phyloP scores from a whole-genome alignment of 2,329 filamentous ascomycete genomes.

The Colletotrichum caudatum region DNA sequence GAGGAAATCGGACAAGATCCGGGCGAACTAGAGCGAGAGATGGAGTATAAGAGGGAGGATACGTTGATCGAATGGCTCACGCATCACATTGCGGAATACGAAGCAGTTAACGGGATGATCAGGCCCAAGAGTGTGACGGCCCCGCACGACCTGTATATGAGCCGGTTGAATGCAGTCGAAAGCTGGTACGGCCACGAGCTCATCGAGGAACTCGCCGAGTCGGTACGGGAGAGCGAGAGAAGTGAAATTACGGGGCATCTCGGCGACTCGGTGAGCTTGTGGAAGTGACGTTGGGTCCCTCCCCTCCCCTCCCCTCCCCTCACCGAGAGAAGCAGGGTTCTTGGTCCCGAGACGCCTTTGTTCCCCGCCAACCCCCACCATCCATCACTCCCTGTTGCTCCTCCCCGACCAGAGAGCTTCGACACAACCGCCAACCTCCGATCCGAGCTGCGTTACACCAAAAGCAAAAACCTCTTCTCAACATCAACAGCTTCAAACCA shows the following conservation, averaged over 20 bases:
- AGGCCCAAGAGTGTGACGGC: neutral
- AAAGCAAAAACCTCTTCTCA: slow-evolving; percentile 3
- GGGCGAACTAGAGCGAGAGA: no score
- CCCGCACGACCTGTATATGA: neutral
- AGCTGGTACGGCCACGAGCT: neutral
- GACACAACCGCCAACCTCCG: slow-evolving; percentile 25
- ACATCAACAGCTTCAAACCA: neutral
- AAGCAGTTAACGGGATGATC: neutral
- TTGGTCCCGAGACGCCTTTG: slow-evolving; percentile 12
- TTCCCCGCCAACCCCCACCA: slow-evolving; percentile 41
- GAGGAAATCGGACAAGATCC: neutral
- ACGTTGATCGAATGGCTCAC: neutral
- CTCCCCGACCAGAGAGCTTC: slow-evolving; percentile 22
- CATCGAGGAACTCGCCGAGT: neutral
- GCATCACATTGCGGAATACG: neutral
- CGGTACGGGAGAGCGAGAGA: neutral
- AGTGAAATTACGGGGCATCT: neutral
- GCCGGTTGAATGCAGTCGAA: neutral
- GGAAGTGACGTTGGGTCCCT: slow-evolving; percentile 22
- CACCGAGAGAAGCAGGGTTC: slow-evolving; percentile 34
- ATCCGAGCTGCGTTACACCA: slow-evolving; percentile 25
- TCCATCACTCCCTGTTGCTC: slow-evolving; percentile 27
- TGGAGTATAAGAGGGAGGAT: neutral
- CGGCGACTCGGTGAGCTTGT: neutral
- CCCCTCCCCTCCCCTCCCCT: slow-evolving; percentile 11